Base-by-base conservation (phyloP, 2,329 filamentous ascomycete genomes). In the Sporothrix curviconia region DNA sequence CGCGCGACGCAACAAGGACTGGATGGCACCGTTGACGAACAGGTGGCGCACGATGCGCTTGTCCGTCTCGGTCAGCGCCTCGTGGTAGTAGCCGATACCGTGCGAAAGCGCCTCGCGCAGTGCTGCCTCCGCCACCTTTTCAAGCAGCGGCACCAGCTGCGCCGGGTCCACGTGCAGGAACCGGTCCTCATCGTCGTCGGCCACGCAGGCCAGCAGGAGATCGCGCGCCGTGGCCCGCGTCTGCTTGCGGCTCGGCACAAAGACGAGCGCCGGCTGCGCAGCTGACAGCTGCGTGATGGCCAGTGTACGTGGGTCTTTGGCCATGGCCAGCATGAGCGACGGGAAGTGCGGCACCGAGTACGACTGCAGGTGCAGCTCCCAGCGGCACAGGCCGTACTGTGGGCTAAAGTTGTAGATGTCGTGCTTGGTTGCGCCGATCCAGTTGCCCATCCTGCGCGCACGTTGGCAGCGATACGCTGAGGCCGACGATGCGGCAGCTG, bases 341-440 rank as follows among this genome's bases (percentile, higher is more conserved):
- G 94, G 95, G 75, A 96, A 96, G 69, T 99, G 95, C 47, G 95
- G 91, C 60, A 96, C 95, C 28, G 86, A 89, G 74, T 94, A 99
- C 1, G 92, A 92, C 72, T 99, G 94, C 49, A 99, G 87, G 69
- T 96, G 91, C 58, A 99, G 82, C 70, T 97, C 92, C n/a, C 32
- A 99, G 76, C 22, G 92, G 92, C 17, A 96, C 84, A 1, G 91
- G 88, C 57, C 95, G 86, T 60, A 92, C 86, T 92, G 87, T 2
- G 94, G 94, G 66, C 90, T 96, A 76, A 99, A 99, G 75, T 99
- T 99, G 79, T 92, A 99, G 62, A 96, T 96, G 50, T 94, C 95
- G 70, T 99, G 94, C 76, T 96, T 97, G 71, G 86, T 95, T 7
- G 92, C 94, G 64, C 95, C 94, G 64, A 99, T 91, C 94, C 94